A percentile compares a stretch with the other conserved stretches of the same genome.
Conservation (phyloP, 148 eudicot genomes). For the Arbutus unedo region DNA sequence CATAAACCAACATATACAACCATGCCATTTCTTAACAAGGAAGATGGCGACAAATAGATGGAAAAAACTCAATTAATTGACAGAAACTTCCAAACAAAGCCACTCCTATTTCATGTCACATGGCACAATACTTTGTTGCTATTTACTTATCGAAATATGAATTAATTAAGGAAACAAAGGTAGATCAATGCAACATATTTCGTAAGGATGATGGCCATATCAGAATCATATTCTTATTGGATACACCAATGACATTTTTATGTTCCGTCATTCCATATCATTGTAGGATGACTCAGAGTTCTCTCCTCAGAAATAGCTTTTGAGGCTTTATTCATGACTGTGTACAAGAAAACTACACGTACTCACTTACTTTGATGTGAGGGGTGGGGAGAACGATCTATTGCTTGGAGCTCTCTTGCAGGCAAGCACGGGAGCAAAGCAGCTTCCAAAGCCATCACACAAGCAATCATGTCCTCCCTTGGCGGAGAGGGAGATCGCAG, state of each 20-base stretch:
- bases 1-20: background rate
- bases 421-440: slow-evolving; percentile 96
- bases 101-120: slow-evolving; percentile 1
- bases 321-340: background rate
- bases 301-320: background rate
- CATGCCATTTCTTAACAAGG: background rate
- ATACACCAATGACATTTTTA: background rate
- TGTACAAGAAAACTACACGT: background rate
- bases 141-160: background rate
- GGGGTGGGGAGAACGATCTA: slow-evolving; percentile 89
- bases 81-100: background rate
- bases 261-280: background rate
- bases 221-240: background rate
- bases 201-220: background rate
- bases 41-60: background rate
- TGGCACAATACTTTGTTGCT: background rate
- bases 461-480: slow-evolving; percentile 68
- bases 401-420: slow-evolving; percentile 97
- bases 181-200: background rate
- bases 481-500: slow-evolving; percentile 29
- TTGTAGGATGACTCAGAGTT: background rate
- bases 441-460: slow-evolving; percentile 75
- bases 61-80: background rate
- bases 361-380: slow-evolving; percentile 71
- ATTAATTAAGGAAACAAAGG: background rate